Evolutionary conservation across 768 basidiomycete genomes (phyloP).

Genomic region (Lyophyllum atratum): DNA sequence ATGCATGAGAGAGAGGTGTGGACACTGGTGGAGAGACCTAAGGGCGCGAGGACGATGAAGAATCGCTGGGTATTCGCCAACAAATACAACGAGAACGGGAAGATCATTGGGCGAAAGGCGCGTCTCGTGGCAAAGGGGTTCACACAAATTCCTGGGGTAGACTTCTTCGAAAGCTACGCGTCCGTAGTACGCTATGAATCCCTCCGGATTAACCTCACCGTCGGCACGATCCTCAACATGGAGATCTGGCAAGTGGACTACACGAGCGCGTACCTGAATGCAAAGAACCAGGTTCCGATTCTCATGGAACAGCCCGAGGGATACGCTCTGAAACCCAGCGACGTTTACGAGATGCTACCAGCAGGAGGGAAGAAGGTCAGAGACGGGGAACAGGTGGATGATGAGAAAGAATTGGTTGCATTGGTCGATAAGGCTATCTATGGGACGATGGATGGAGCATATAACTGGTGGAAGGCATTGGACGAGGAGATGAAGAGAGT

Average conservation of each 20-base stretch:
- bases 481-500: background rate
- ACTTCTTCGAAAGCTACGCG: slow-evolving; percentile 25
- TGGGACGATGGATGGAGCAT: background rate
- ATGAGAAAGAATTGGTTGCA: background rate
- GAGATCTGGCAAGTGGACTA: slow-evolving; percentile 34
- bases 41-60: slow-evolving; percentile 14
- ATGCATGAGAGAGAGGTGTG: slow-evolving; percentile 21
- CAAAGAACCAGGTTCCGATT: background rate
- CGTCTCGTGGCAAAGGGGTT: slow-evolving; percentile 25
- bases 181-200: slow-evolving; percentile 13
- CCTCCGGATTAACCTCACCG: no score
- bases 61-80: slow-evolving; percentile 24
- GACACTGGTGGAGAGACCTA: slow-evolving; percentile 20
- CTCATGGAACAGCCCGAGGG: slow-evolving; percentile 2
- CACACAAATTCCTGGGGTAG: slow-evolving; percentile 33
- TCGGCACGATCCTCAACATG: slow-evolving; percentile 25
- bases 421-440: background rate
- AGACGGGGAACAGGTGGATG: background rate
- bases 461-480: background rate
- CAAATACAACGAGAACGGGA: slow-evolving; percentile 31
- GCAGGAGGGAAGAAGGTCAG: background rate
- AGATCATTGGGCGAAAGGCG: slow-evolving; percentile 28
- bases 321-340: background rate
- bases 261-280: slow-evolving; percentile 32
- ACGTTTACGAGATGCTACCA: background rate